Conservation (phyloP, 257 asterid genomes). For the Nicotiana tomentosiformis region DNA sequence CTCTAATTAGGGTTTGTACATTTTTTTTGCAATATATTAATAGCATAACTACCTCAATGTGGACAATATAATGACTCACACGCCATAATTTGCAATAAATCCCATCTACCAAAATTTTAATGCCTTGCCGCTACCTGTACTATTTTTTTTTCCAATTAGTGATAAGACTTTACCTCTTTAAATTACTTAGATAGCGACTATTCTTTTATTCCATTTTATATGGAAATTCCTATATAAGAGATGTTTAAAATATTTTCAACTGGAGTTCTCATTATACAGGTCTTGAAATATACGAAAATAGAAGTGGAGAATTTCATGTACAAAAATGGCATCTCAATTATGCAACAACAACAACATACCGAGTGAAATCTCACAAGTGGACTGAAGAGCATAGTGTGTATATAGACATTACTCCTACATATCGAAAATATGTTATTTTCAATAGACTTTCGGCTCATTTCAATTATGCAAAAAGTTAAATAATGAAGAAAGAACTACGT, state of each 20-base stretch:
- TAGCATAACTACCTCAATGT: neutral
- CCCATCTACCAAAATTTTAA: neutral
- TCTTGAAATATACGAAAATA: neutral
- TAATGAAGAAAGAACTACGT: too few relatives aligned
- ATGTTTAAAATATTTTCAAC: neutral
- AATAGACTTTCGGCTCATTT: too few relatives aligned
- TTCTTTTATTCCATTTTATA: neutral
- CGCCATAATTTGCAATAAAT: neutral
- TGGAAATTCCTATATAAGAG: neutral
- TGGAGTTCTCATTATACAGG: neutral
- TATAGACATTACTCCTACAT: too few relatives aligned
- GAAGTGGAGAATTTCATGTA: neutral
- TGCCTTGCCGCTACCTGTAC: neutral
- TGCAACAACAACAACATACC: too few relatives aligned
- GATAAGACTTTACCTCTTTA: neutral
- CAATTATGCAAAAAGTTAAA: neutral
- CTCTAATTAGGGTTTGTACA: too few relatives aligned
- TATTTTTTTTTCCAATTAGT: neutral
- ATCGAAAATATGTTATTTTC: too few relatives aligned
- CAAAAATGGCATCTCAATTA: neutral
- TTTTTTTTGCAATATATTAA: neutral
- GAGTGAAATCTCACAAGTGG: too few relatives aligned
- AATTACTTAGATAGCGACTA: neutral
- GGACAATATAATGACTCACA: neutral
- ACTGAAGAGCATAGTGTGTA: too few relatives aligned